Conservation (phyloP, 2,329 filamentous ascomycete genomes). For the Diaporthe australafricana region DNA sequence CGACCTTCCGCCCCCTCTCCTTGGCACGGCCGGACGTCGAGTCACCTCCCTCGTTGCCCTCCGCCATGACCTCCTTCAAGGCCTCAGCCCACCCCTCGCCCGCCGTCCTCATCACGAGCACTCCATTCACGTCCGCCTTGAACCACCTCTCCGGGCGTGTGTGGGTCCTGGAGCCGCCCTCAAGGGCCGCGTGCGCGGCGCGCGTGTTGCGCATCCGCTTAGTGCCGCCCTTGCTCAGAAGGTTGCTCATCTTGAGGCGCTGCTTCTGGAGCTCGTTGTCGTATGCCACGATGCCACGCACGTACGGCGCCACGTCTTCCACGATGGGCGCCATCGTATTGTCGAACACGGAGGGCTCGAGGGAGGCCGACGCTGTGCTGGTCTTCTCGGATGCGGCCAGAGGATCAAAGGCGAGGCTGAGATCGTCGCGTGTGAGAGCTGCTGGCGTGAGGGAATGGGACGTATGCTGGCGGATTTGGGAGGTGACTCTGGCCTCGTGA, state of each 20-base stretch:
- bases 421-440: slow-evolving; percentile 60
- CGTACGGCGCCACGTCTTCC: slow-evolving; percentile 86
- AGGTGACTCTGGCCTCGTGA: slow-evolving; percentile 48
- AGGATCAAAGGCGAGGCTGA: slow-evolving; percentile 70
- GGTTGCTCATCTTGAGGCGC: slow-evolving; percentile 65
- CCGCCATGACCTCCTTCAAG: slow-evolving; percentile 14
- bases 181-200: slow-evolving; percentile 75
- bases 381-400: slow-evolving; percentile 65
- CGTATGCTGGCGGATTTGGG: slow-evolving; percentile 54
- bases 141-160: slow-evolving; percentile 79
- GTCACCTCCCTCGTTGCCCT: slow-evolving; percentile 1
- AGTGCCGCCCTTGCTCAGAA: slow-evolving; percentile 64
- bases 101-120: slow-evolving; percentile 68
- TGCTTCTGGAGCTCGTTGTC: slow-evolving; percentile 79
- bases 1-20: not conserved
- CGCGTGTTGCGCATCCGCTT: slow-evolving; percentile 75
- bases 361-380: slow-evolving; percentile 46
- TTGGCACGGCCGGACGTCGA: slow-evolving; percentile 22
- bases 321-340: slow-evolving; percentile 74
- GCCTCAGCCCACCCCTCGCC: slow-evolving; percentile 45
- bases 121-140: slow-evolving; percentile 64
- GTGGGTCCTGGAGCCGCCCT: slow-evolving; percentile 71
- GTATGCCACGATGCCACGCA: slow-evolving; percentile 85
- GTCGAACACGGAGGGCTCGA: slow-evolving; percentile 82
- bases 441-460: slow-evolving; percentile 38